Evolutionary conservation across 2,329 filamentous ascomycete genomes (phyloP).

Genomic region (Talaromyces sp.): DNA sequence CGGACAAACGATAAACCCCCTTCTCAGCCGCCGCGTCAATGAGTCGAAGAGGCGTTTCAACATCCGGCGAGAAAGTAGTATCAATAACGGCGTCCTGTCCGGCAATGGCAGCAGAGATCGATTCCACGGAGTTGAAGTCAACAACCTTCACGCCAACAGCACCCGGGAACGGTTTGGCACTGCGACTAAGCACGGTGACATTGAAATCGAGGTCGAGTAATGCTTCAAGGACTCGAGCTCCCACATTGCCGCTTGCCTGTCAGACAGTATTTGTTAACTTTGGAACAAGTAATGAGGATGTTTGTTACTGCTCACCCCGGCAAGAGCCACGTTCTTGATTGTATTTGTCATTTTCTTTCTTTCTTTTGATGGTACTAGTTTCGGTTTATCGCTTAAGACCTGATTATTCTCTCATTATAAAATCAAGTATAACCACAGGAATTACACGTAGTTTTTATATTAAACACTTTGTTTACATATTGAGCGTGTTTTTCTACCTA

Average conservation of each 20-base stretch:
- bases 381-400: not conserved
- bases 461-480: not conserved
- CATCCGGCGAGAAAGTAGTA: slow-evolving; percentile 10
- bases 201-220: slow-evolving; percentile 13
- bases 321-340: slow-evolving; percentile 8
- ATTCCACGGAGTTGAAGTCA: slow-evolving; percentile 10
- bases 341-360: not conserved
- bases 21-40: slow-evolving; percentile 11
- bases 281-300: not conserved
- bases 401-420: not conserved
- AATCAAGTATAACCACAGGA: not conserved
- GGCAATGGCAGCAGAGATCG: slow-evolving; percentile 8
- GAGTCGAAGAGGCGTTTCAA: slow-evolving; percentile 11
- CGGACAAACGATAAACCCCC: slow-evolving; percentile 14
- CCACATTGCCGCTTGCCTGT: slow-evolving; percentile 4
- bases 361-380: not conserved
- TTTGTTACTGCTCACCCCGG: not conserved
- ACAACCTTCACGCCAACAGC: slow-evolving; percentile 11
- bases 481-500: not conserved
- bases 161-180: slow-evolving; percentile 10
- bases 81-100: slow-evolving; percentile 15
- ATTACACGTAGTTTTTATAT: not conserved
- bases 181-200: slow-evolving; percentile 14
- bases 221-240: slow-evolving; percentile 6
- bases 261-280: not conserved